These are phyloP conservation scores for Coemansia sp. DNA, from an alignment of 371 early-diverging fungal genomes.

Conservation along the genomic window DNA sequence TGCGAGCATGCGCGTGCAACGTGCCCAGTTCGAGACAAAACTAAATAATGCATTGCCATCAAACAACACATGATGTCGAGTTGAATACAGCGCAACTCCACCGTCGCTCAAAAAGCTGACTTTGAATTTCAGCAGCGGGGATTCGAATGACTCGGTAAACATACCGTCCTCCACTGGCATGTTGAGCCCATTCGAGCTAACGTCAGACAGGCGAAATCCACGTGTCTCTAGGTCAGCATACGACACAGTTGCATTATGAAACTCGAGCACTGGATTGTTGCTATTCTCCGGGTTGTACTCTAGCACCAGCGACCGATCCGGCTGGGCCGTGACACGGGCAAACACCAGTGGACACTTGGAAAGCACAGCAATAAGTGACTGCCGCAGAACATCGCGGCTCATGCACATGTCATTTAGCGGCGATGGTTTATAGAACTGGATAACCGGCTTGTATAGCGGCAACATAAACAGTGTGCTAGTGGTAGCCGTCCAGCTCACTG, in stretches of 20 bases:
- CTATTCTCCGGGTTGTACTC: constrained; percentile 17
- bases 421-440: constrained; percentile 25
- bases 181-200: constrained; percentile 7
- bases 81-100: constrained; percentile 26
- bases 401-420: not conserved
- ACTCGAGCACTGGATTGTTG: constrained; percentile 29
- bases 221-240: constrained; percentile 7
- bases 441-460: constrained; percentile 28
- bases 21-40: constrained; percentile 33
- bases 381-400: constrained; percentile 2
- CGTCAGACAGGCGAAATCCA: constrained; percentile 14
- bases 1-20: constrained; percentile 10
- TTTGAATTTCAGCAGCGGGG: constrained; percentile 28
- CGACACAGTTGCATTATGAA: not conserved
- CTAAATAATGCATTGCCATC: constrained; percentile 36
- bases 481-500: constrained; percentile 13
- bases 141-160: not conserved
- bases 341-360: constrained; percentile 27
- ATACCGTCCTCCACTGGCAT: constrained; percentile 18
- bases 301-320: constrained; percentile 11
- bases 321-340: constrained; percentile 7
- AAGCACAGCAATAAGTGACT: constrained; percentile 10
- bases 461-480: constrained; percentile 38
- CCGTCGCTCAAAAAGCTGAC: constrained; percentile 30
- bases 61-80: constrained; percentile 31